Conservation (phyloP, 352 stramenopile species). For the Phytophthora citricola region DNA sequence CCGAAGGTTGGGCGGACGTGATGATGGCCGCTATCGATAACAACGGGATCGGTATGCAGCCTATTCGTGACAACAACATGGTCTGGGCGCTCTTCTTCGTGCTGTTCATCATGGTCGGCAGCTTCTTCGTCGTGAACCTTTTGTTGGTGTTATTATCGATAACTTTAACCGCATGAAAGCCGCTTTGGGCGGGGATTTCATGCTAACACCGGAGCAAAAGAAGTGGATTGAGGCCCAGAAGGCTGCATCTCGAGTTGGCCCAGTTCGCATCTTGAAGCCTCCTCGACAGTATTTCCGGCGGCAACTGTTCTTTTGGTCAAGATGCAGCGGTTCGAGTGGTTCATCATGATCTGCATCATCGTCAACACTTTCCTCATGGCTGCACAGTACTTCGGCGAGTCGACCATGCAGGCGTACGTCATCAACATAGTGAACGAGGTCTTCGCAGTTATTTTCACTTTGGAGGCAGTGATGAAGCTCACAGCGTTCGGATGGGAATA, state of each 20-base stretch:
- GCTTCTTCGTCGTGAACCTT: conserved; percentile 95
- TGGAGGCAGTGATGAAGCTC: conserved; percentile 91
- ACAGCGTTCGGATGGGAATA: conserved; percentile 78
- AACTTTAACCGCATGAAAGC: conserved; percentile 94
- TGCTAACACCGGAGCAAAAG: conserved; percentile 91
- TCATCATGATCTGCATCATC: conserved; percentile 92
- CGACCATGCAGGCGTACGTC: conserved; percentile 49
- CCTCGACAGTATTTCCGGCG: conserved; percentile 61
- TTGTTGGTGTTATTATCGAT: conserved; percentile 95
- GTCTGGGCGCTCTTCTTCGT: conserved; percentile 90
- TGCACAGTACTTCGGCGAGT: conserved; percentile 87
- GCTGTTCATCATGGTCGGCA: conserved; percentile 91
- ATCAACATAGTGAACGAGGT: conserved; percentile 85
- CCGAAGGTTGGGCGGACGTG: conserved; percentile 92
- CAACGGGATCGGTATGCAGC: conserved; percentile 92
- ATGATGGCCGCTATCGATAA: conserved; percentile 93
- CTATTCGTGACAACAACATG: conserved; percentile 84
- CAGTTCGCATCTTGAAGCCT: conserved; percentile 61
- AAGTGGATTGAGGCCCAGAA: conserved; percentile 91
- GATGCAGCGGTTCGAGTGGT: conserved; percentile 82
- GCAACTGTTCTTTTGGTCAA: conserved; percentile 74
- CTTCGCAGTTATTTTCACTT: conserved; percentile 90
- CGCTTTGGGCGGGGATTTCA: conserved; percentile 69
- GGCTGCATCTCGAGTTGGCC: conserved; percentile 64
- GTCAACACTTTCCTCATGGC: conserved; percentile 92